Evolutionary conservation across 2,329 filamentous ascomycete genomes (phyloP), one percentile per base, ranked within the genome.

Genomic region (Colletotrichum sansevieriae): DNA sequence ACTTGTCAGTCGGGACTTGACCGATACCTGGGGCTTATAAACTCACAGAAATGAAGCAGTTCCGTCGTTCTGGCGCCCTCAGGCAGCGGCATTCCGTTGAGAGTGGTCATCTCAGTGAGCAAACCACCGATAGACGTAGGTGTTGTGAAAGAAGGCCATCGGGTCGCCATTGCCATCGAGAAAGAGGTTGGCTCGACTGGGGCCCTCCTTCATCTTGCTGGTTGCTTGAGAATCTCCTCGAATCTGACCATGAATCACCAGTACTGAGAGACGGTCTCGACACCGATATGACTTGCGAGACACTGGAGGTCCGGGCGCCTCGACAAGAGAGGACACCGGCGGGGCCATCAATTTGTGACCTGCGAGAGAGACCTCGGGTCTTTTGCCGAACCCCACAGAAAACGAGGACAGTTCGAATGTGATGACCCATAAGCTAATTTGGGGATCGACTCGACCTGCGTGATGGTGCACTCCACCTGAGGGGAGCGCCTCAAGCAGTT

Each of bases 71-170:
- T 68, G 15, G 62, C 65, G 1, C 73, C 71, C 10, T 71, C 18
- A 7, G 73, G 73, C 37, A 76, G 72, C 15, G 73, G 72, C 51
- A 77, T 65, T 3, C 68, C 69, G 77, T 67, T 83, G 83, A 78
- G 81, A 81, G 75, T 84, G 79, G 61, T 72, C 63, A 44, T 67
- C 70, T 75, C 67, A 1, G 71, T 64, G 35, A 75, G 70, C 44
- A 74, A 71, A 33, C 71, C 71, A 7, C 71, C 71, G 11, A 75
- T 65, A 12, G 70, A 68, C 7, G 47, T 11, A 8, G 70, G 69
- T 72, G 25, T 67, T 68, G 43, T 71, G 43, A 8, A 37, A 60
- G 15, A 75, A 73, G 18, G 72, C 72, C 49, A 59, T 33, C 25
- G 71, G 71, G 37, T 74, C 72, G n/a, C 71, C 70, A 20, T 66